phyloP scores from a whole-genome alignment of 2,329 filamentous ascomycete species.

The Fragosphaeria purpurea region DNA sequence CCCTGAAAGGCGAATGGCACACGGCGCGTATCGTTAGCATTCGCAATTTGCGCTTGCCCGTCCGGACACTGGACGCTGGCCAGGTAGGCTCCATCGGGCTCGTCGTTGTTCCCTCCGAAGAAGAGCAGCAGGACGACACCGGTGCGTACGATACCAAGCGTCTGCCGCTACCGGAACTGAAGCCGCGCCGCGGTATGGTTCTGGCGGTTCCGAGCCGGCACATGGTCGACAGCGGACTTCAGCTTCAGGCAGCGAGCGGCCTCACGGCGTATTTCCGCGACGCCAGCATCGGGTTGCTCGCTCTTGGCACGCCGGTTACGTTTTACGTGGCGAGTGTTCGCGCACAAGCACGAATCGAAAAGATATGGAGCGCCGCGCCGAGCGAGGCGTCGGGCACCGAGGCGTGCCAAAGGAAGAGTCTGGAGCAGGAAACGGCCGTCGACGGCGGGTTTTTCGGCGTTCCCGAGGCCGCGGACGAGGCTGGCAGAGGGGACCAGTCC shows the following conservation, averaged over 20 bases:
- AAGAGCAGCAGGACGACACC: not conserved
- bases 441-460: constrained; percentile 50
- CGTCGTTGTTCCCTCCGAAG: constrained; percentile 38
- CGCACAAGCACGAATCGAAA: constrained; percentile 60
- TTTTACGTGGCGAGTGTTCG: constrained; percentile 83
- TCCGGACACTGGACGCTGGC: constrained; percentile 62
- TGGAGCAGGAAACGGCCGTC: constrained; percentile 6
- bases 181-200: constrained; percentile 73
- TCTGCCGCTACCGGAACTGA: constrained; percentile 23
- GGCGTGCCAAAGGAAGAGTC: not conserved
- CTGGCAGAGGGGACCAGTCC: constrained; percentile 12
- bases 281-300: constrained; percentile 50
- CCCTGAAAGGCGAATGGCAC: constrained; percentile 63
- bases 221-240: constrained; percentile 44
- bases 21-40: constrained; percentile 73
- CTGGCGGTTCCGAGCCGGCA: constrained; percentile 53
- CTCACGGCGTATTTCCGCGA: constrained; percentile 63
- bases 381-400: constrained; percentile 9
- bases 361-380: constrained; percentile 16
- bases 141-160: constrained; percentile 8
- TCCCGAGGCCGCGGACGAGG: constrained; percentile 27
- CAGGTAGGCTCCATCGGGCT: constrained; percentile 88
- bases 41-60: constrained; percentile 76
- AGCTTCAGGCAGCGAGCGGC: constrained; percentile 55
- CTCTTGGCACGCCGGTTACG: constrained; percentile 61